phyloP scores from a whole-genome alignment of 2,329 filamentous ascomycete species.

The Stagonosporopsis tanaceti region DNA sequence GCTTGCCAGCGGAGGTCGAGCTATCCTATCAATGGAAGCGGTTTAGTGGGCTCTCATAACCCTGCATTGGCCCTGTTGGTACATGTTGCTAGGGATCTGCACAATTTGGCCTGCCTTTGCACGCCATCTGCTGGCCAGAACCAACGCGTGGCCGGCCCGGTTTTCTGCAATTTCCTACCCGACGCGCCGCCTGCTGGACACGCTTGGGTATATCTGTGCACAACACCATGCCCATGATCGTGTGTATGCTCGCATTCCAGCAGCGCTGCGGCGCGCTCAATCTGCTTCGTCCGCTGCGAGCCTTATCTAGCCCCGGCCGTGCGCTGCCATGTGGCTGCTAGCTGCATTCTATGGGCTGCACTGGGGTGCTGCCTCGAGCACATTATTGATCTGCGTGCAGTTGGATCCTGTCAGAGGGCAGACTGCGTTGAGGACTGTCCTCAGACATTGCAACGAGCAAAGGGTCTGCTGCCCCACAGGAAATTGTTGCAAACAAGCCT shows the following conservation, averaged over 20 bases:
- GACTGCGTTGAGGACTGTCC: neutral
- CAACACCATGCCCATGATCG: constrained; percentile 6
- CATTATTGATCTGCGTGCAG: neutral
- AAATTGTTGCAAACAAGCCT: constrained; percentile 1
- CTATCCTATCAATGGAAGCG: constrained; percentile 29
- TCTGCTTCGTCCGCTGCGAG: neutral
- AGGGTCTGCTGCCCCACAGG: constrained; percentile 6
- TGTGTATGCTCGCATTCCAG: constrained; percentile 10
- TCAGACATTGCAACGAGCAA: neutral
- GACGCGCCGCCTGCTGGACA: constrained; percentile 9
- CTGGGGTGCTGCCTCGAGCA: constrained; percentile 2
- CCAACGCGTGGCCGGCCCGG: constrained; percentile 29
- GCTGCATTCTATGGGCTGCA: constrained; percentile 13
- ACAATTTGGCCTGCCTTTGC: constrained; percentile 27
- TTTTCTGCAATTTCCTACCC: constrained; percentile 23
- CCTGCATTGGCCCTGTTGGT: constrained; percentile 32
- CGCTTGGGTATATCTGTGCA: neutral
- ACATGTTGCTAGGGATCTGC: constrained; percentile 28
- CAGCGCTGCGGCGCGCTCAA: neutral
- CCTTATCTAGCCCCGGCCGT: neutral
- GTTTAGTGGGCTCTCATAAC: constrained; percentile 29
- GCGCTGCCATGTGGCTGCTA: constrained; percentile 13
- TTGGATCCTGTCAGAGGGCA: neutral
- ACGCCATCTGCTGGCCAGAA: constrained; percentile 29
- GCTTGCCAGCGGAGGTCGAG: constrained; percentile 28